Evolutionary conservation across 495 filamentous ascomycete genomes (phyloP).

Genomic region (Penicillium paxilli): DNA sequence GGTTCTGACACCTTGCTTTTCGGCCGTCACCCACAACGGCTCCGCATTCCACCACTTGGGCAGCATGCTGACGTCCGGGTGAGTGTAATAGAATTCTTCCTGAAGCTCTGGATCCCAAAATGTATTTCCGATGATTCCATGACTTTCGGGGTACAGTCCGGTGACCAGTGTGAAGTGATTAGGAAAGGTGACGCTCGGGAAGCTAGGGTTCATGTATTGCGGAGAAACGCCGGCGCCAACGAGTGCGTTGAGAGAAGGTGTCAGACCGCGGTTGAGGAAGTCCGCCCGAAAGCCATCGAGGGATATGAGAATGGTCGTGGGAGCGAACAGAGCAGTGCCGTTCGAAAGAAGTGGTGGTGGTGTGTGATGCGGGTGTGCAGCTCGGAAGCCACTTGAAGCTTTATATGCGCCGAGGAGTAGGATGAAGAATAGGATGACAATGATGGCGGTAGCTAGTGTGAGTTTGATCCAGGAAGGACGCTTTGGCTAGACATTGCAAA

Average conservation of each 20-base stretch:
- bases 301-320: conserved; percentile 92
- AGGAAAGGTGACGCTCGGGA: conserved; percentile 95
- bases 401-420: conserved; percentile 56
- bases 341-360: conserved; percentile 35
- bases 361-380: conserved; percentile 13
- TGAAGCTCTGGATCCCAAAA: conserved; percentile 82
- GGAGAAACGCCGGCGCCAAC: conserved; percentile 84
- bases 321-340: conserved; percentile 81
- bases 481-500: conserved; percentile 10
- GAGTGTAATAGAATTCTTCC: conserved; percentile 85
- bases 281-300: conserved; percentile 97
- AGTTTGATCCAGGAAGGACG: conserved; percentile 33
- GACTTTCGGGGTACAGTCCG: conserved; percentile 86
- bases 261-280: conserved; percentile 80
- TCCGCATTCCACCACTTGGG: conserved; percentile 93
- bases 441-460: conserved; percentile 33
- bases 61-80: conserved; percentile 68
- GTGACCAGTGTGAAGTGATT: conserved; percentile 97
- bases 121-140: conserved; percentile 90
- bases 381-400: conserved; percentile 41
- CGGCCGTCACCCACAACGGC: conserved; percentile 90
- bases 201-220: conserved; percentile 86
- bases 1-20: conserved; percentile 68
- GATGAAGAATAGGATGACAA: conserved; percentile 52
- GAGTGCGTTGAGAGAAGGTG: conserved; percentile 78